Evolutionary conservation across 768 basidiomycete species (phyloP).

Genomic region (Lactarius trivialis): DNA sequence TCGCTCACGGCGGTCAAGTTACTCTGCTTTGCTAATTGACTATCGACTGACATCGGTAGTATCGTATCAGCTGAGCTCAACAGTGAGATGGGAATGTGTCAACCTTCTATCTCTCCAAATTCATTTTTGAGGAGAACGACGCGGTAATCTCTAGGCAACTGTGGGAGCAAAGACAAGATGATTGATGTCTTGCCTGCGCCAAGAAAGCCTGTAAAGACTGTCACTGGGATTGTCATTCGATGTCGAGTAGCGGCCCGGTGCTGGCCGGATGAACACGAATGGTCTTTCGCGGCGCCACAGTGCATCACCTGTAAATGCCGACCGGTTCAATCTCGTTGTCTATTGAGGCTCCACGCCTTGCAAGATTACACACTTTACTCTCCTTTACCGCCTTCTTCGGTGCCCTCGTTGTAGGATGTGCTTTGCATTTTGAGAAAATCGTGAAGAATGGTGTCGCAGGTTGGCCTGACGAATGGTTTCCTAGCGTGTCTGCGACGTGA

Average conservation of each 20-base stretch:
- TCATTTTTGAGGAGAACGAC: conserved; percentile 94
- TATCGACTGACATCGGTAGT: conserved; percentile 56
- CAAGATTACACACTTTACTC: conserved; percentile 58
- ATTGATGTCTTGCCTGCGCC: conserved; percentile 76
- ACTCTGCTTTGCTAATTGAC: conserved; percentile 80
- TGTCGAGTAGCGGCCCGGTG: background rate
- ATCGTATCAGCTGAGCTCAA: background rate
- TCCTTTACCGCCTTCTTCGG: conserved; percentile 56
- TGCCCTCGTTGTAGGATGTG: conserved; percentile 58
- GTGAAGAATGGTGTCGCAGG: conserved; percentile 79
- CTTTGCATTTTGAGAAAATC: conserved; percentile 75
- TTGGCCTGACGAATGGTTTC: conserved; percentile 87
- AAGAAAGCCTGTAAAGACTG: conserved; percentile 93
- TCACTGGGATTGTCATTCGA: conserved; percentile 60
- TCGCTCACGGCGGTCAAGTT: conserved; percentile 84
- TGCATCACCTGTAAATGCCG: background rate
- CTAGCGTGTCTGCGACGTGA: conserved; percentile 81
- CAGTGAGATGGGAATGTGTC: background rate
- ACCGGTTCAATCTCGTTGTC: conserved; percentile 16
- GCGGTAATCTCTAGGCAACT: conserved; percentile 79
- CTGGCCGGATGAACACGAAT: background rate
- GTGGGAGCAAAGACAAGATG: conserved; percentile 77
- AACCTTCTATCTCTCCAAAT: conserved; percentile 90
- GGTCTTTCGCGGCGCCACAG: too few relatives aligned
- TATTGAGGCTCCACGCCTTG: conserved; percentile 48